phyloP scores from a whole-genome alignment of 768 basidiomycete species.

The Trametopsis cervina region DNA sequence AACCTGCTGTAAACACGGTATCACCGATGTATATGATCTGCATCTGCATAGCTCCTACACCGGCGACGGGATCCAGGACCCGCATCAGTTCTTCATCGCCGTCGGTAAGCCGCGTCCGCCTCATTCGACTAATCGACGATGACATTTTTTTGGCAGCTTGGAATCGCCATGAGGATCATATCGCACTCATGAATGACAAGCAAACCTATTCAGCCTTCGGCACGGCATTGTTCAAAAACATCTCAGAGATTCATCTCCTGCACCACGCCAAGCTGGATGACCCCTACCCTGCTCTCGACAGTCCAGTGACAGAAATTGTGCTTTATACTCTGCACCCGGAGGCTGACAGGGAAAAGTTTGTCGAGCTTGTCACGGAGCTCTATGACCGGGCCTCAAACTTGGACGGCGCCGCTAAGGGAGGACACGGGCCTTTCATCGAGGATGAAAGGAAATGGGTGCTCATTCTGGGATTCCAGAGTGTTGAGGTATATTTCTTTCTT shows the following conservation, averaged over 20 bases:
- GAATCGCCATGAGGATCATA: constrained; percentile 10
- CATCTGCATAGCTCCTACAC: neutral
- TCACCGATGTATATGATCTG: too few relatives aligned
- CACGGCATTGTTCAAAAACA: neutral
- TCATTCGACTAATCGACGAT: too few relatives aligned
- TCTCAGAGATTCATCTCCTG: neutral
- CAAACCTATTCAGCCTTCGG: constrained; percentile 9
- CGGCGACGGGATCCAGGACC: constrained; percentile 15
- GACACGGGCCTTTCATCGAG: constrained; percentile 4
- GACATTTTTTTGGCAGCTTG: constrained; percentile 6
- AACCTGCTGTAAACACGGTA: too few relatives aligned
- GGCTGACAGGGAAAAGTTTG: neutral
- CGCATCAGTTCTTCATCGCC: constrained; percentile 10
- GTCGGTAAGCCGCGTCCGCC: constrained; percentile 5
- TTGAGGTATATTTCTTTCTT: constrained; percentile 9
- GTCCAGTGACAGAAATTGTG: constrained; percentile 6
- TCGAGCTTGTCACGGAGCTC: neutral
- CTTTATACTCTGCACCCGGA: constrained; percentile 1
- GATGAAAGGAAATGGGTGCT: constrained; percentile 3
- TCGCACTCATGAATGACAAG: constrained; percentile 10
- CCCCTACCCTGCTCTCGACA: constrained; percentile 3
- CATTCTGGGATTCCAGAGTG: neutral
- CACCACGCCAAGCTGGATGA: constrained; percentile 5
- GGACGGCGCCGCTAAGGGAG: neutral
- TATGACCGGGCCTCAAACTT: neutral